Evolutionary conservation across 2,329 filamentous ascomycete genomes (phyloP).

Genomic region (Arthrobotrys musiformis): DNA sequence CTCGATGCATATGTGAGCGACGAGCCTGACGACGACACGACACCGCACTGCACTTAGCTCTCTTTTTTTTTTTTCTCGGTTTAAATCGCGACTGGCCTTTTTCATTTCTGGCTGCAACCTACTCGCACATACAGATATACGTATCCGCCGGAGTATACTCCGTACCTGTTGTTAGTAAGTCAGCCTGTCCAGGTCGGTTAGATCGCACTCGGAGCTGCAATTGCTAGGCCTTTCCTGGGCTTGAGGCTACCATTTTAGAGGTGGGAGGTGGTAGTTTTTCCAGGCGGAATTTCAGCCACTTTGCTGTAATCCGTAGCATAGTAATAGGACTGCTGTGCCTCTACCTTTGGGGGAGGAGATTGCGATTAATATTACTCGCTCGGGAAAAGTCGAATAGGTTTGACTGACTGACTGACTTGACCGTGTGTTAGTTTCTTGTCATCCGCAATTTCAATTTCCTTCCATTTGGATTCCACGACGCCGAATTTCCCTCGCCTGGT

Average conservation of each 20-base stretch:
- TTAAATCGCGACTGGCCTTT: background rate
- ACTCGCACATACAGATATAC: too few relatives aligned
- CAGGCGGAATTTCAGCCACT: conserved; percentile 1
- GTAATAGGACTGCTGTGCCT: too few relatives aligned
- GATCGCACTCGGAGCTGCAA: conserved; percentile 21
- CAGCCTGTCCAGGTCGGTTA: background rate
- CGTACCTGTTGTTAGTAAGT: background rate
- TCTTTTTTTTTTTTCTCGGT: background rate
- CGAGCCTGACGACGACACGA: conserved; percentile 22
- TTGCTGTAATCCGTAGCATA: too few relatives aligned
- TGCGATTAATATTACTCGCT: background rate
- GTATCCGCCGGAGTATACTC: background rate
- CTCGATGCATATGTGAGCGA: conserved; percentile 18
- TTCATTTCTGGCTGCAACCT: background rate
- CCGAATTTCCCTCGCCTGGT: background rate
- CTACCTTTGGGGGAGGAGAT: background rate
- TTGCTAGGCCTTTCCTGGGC: conserved; percentile 3
- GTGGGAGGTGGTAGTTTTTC: background rate
- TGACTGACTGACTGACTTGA: background rate
- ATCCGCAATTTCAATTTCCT: background rate
- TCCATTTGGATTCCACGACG: background rate
- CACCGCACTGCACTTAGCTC: background rate
- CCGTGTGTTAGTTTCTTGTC: too few relatives aligned
- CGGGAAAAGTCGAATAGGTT: too few relatives aligned
- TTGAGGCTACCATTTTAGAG: background rate